A percentile compares a stretch with the other conserved stretches of the same genome.
Conservation (phyloP, 306 rosid genomes). For the Argentina anserina region DNA sequence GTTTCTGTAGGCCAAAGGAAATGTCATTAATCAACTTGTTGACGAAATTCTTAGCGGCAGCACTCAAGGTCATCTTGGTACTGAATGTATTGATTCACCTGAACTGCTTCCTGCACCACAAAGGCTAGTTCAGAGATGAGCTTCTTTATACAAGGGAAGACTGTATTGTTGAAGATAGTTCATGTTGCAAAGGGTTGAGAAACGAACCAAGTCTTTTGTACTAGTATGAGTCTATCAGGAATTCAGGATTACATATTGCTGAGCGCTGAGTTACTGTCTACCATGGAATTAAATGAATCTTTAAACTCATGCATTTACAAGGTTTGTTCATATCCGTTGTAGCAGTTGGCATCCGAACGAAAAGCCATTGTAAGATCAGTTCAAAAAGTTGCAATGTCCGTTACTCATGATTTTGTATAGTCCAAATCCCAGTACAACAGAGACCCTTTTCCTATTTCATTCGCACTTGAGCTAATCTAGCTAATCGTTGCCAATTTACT, state of each 20-base stretch:
- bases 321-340: not conserved
- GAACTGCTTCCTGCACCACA: not conserved
- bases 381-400: not conserved
- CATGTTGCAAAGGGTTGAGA: not conserved
- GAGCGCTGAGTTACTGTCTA: not conserved
- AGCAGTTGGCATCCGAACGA: not conserved
- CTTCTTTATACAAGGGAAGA: not conserved
- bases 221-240: not conserved
- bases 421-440: not conserved
- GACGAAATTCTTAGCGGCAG: constrained; percentile 35
- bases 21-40: constrained; percentile 41
- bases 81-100: constrained; percentile 1
- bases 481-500: not conserved
- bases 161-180: not conserved
- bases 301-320: not conserved
- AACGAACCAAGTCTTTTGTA: not conserved
- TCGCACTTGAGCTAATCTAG: not conserved
- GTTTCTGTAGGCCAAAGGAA: constrained; percentile 46
- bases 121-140: not conserved
- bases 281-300: not conserved
- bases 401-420: not conserved
- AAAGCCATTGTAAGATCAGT: not conserved
- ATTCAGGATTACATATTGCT: not conserved
- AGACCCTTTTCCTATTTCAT: not conserved
- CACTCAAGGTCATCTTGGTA: constrained; percentile 10